Conservation (phyloP, 441 rosid genomes). For the Populus trichocarpa region DNA sequence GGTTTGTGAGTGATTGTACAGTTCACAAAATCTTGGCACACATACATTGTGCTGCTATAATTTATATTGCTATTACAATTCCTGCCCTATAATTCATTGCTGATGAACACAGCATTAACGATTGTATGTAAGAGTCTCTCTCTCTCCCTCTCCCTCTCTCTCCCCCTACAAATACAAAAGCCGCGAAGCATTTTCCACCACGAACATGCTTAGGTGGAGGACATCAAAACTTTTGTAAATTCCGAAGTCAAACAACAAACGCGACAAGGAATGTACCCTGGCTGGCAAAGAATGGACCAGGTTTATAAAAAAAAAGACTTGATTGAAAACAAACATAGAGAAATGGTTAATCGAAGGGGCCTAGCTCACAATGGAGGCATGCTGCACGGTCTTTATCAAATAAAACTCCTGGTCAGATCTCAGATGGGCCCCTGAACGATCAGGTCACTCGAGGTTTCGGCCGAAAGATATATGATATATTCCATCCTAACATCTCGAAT, state of each 20-base stretch:
- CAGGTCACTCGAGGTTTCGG: neutral
- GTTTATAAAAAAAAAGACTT: neutral
- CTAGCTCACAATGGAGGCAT: neutral
- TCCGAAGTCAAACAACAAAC: too few relatives aligned
- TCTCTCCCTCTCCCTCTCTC: too few relatives aligned
- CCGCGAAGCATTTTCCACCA: too few relatives aligned
- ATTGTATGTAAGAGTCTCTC: neutral
- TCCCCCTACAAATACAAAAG: too few relatives aligned
- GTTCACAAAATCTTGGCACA: neutral
- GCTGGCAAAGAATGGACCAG: too few relatives aligned
- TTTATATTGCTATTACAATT: neutral
- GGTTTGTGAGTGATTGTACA: neutral
- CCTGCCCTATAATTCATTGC: neutral
- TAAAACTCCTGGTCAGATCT: neutral
- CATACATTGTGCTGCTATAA: neutral
- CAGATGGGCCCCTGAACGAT: neutral
- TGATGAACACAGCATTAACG: neutral
- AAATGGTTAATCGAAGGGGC: neutral
- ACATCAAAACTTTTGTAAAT: neutral
- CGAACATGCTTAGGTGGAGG: too few relatives aligned
- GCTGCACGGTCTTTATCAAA: neutral
- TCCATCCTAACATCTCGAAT: too few relatives aligned
- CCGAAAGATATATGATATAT: neutral
- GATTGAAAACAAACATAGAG: neutral
- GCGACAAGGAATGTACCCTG: too few relatives aligned